phyloP scores from a whole-genome alignment of 306 rosid species.

The Fagus crenata region DNA sequence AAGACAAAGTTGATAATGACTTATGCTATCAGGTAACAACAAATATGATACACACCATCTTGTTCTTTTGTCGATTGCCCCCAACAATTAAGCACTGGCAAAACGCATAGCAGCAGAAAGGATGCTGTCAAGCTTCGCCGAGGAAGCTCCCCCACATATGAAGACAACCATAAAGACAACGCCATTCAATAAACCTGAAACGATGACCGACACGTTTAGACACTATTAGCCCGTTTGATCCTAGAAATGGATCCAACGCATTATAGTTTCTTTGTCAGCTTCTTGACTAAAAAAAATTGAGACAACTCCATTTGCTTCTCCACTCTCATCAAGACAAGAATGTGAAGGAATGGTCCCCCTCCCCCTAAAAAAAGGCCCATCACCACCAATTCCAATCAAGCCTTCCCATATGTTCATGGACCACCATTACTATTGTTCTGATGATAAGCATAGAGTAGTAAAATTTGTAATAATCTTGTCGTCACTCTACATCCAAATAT shows the following conservation, averaged over 20 bases:
- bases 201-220: neutral
- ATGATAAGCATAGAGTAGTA: too few species aligned
- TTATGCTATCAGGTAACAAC: slow-evolving; percentile 25
- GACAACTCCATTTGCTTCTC: slow-evolving; percentile 2
- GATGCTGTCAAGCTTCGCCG: slow-evolving; percentile 4
- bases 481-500: too few species aligned
- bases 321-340: neutral
- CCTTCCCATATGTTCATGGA: neutral
- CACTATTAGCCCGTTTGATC: neutral
- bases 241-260: neutral
- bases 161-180: slow-evolving; percentile 19
- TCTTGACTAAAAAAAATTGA: neutral
- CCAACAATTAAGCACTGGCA: neutral
- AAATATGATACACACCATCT: neutral
- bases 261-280: neutral
- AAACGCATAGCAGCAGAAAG: slow-evolving; percentile 17
- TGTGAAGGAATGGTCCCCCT: neutral
- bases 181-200: slow-evolving; percentile 8
- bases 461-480: too few species aligned
- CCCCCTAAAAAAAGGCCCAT: neutral
- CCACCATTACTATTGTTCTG: neutral
- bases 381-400: neutral
- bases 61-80: slow-evolving; percentile 15
- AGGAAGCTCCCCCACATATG: slow-evolving; percentile 6
- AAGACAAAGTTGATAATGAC: slow-evolving; percentile 45